These are phyloP conservation scores for Sinapis alba DNA, from an alignment of 441 rosid species.

Conservation along the genomic window DNA sequence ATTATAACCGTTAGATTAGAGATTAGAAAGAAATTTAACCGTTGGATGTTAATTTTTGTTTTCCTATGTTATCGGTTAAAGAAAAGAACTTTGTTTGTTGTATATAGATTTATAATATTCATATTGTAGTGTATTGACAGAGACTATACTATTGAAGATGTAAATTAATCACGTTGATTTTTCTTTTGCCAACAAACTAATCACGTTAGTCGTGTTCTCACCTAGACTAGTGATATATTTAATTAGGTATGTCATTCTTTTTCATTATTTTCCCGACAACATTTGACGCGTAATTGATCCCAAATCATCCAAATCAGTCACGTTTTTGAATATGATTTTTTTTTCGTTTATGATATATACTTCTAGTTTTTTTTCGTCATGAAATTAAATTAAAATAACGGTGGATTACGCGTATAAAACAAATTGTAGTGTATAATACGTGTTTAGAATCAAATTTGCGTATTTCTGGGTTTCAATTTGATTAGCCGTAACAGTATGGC, in stretches of 20 bases:
- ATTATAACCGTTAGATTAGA: too few relatives aligned
- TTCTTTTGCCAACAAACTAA: neutral
- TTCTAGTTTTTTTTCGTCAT: neutral
- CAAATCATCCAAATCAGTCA: constrained; percentile 14
- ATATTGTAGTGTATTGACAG: too few relatives aligned
- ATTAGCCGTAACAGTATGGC: neutral
- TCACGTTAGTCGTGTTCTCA: neutral
- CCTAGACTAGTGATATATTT: neutral
- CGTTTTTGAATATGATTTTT: constrained; percentile 1
- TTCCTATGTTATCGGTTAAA: too few relatives aligned
- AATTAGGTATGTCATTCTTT: neutral
- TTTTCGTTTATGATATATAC: neutral
- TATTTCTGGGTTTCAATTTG: neutral
- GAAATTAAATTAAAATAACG: neutral
- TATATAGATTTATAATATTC: too few relatives aligned
- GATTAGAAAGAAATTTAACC: too few relatives aligned
- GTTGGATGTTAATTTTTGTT: too few relatives aligned
- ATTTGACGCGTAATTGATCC: constrained; percentile 1
- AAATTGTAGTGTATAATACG: neutral
- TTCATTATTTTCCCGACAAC: neutral
- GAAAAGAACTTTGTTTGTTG: too few relatives aligned
- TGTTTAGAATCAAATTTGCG: neutral
- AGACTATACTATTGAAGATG: neutral
- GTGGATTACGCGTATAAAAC: neutral
- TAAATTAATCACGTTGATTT: neutral